A percentile compares a stretch with the other conserved stretches of the same genome.
Evolutionary conservation across 345 rosid genomes (phyloP).

Genomic region (Adansonia digitata): DNA sequence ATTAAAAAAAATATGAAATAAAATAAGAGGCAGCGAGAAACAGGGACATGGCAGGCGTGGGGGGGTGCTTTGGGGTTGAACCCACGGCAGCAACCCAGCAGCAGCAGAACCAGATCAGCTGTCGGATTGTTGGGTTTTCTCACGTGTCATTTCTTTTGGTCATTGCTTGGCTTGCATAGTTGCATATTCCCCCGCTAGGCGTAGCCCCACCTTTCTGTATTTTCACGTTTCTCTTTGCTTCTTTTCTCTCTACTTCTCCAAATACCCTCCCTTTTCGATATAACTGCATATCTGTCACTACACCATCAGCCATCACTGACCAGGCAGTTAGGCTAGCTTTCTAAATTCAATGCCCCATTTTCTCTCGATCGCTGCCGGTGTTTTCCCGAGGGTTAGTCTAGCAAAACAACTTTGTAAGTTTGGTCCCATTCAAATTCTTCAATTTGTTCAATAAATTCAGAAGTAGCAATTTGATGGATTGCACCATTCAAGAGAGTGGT

Average conservation of each 20-base stretch:
- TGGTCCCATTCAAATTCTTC: background rate
- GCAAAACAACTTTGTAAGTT: background rate
- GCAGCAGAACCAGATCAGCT: conserved; percentile 9
- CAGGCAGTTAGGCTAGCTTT: no score
- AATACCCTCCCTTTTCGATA: background rate
- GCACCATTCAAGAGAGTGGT: no score
- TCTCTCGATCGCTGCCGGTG: no score
- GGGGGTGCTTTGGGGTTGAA: background rate
- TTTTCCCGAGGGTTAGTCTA: no score
- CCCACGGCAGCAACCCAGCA: conserved; percentile 5
- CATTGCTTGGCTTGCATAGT: conserved; percentile 5
- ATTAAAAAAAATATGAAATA: background rate
- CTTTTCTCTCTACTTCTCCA: background rate
- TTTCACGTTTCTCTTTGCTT: background rate
- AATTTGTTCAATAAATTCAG: background rate
- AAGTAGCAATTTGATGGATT: background rate
- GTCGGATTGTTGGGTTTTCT: conserved; percentile 19
- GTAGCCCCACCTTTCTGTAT: background rate
- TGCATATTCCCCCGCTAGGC: background rate
- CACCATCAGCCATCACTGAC: no score
- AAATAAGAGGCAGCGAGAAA: background rate
- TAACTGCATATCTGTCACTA: background rate
- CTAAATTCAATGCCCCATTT: no score
- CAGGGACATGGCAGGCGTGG: conserved; percentile 1
- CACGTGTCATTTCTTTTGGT: conserved; percentile 19